These are phyloP conservation scores for Jacaranda mimosifolia DNA, from an alignment of 257 asterid species.

Conservation along the genomic window DNA sequence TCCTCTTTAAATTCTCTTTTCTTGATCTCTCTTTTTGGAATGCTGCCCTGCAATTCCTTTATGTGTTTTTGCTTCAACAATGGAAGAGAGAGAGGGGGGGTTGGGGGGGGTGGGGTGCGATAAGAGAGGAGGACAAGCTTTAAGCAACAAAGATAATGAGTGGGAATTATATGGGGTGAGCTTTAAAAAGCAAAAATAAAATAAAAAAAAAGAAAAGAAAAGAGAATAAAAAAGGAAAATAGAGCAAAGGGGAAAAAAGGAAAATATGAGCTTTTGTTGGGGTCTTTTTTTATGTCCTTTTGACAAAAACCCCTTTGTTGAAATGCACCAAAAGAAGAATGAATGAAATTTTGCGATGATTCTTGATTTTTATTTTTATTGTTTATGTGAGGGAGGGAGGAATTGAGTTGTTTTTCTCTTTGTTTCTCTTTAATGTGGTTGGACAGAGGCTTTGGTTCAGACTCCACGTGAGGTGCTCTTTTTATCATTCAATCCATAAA, in stretches of 20 bases:
- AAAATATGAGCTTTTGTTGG: slow-evolving; percentile 48
- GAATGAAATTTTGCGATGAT: slow-evolving; percentile 30
- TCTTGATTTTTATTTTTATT: neutral
- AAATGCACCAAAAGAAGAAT: slow-evolving; percentile 38
- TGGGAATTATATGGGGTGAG: slow-evolving; percentile 87
- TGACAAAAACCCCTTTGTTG: slow-evolving; percentile 58
- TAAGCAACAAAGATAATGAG: slow-evolving; percentile 97
- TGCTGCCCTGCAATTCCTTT: slow-evolving; percentile 50
- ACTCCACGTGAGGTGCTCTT: slow-evolving; percentile 99
- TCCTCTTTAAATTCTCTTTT: neutral
- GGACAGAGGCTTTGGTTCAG: slow-evolving; percentile 94
- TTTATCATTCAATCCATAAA: slow-evolving; percentile 95
- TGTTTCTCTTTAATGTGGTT: slow-evolving; percentile 59
- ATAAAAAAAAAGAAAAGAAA: too few relatives aligned
- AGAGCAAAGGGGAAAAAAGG: slow-evolving; percentile 35
- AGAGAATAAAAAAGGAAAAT: slow-evolving; percentile 30
- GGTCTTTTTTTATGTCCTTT: slow-evolving; percentile 41
- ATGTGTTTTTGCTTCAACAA: slow-evolving; percentile 48
- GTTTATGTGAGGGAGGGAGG: neutral
- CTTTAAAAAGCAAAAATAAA: slow-evolving; percentile 64
- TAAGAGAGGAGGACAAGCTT: slow-evolving; percentile 67
- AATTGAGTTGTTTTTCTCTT: neutral
- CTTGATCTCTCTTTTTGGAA: slow-evolving; percentile 35
- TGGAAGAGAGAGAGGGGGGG: slow-evolving; percentile 49
- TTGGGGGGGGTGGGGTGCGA: too few relatives aligned